phyloP scores from a whole-genome alignment of 108 stramenopile genomes.

The Stephanodiscus triporus region DNA sequence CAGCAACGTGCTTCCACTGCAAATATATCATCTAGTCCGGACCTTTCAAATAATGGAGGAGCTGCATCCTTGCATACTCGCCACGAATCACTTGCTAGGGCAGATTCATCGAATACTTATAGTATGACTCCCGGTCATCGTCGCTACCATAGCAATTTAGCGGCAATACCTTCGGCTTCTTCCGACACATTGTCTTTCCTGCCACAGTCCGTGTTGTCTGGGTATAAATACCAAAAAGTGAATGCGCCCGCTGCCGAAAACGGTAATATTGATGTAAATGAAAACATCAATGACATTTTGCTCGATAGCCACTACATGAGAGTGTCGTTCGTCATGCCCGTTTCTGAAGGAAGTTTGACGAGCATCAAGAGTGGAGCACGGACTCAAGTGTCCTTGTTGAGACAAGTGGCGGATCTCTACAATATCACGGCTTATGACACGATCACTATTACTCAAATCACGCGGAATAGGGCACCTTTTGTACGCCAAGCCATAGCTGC shows the following conservation, averaged over 20 bases:
- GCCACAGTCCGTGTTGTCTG: conserved; percentile 9
- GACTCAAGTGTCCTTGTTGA: conserved; percentile 81
- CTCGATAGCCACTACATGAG: conserved; percentile 67
- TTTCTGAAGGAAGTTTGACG: conserved; percentile 74
- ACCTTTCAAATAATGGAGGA: background rate
- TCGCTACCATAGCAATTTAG: conserved; percentile 12
- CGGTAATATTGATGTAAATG: conserved; percentile 11
- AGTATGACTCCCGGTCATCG: conserved; percentile 14
- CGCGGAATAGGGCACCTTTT: conserved; percentile 47
- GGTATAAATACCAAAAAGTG: conserved; percentile 8
- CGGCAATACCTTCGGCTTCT: background rate
- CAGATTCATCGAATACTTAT: conserved; percentile 3
- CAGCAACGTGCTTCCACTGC: conserved; percentile 9
- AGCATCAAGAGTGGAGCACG: conserved; percentile 76
- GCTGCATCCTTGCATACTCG: conserved; percentile 20
- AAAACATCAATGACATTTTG: conserved; percentile 49
- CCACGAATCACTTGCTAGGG: conserved; percentile 12
- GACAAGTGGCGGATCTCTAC: conserved; percentile 83
- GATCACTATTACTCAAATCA: conserved; percentile 82
- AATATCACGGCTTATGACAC: conserved; percentile 77
- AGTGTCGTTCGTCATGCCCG: conserved; percentile 72
- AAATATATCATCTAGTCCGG: background rate
- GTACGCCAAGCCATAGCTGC: conserved; percentile 73
- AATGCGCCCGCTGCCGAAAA: background rate
- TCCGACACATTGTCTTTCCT: conserved; percentile 12